Evolutionary conservation across 225 moss, liverwort and hornwort genomes (phyloP), one percentile per base, ranked within the genome.

Genomic region (Lunularia cruciata): DNA sequence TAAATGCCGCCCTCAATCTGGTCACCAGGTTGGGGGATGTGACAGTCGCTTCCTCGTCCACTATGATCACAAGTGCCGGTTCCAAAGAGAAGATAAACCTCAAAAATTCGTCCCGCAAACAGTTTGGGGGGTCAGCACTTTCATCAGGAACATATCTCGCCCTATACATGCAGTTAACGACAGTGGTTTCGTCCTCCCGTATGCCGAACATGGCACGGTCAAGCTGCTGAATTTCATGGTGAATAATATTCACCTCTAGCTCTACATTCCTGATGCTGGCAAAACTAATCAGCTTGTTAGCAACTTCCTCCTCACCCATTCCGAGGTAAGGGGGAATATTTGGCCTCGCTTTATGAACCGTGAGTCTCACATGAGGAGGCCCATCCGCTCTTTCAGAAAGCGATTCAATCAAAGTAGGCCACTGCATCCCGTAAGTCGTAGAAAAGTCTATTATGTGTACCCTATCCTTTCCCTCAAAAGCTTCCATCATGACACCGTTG

Each of bases 361-460:
- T 92, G 46, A 92, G 86, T 28, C 88, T 83, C 33, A 92, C 63
- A 47, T 83, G 79, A 0, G 89, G 89, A 23, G 89, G 84, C 1
- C 87, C 88, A n/a, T 88, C 87, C 11, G 63, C 60, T 53, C 92
- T 75, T 55, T 88, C 84, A 0, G 86, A 77, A 1, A 90, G 81
- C 0, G 89, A 83, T 60, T 92, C 89, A 32, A 90, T 90, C 58
- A 92, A 60, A 3, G 90, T 90, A 0, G 90, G 90, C 90, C 90
- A 90, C 13, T 90, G 90, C 88, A 88, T 90, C 14, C 87, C 87
- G 55, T 90, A 87, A 49, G 84, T 90, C 0, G 75, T 83, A 20
- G 83, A 85, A 51, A 87, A 83, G 32, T 90, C 90, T 47, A 90
- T 22, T 13, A 90, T 90, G 23, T 90, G 90, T 69, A 90, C 87